Conservation (phyloP, 345 rosid species). For the Hibiscus mutabilis region DNA sequence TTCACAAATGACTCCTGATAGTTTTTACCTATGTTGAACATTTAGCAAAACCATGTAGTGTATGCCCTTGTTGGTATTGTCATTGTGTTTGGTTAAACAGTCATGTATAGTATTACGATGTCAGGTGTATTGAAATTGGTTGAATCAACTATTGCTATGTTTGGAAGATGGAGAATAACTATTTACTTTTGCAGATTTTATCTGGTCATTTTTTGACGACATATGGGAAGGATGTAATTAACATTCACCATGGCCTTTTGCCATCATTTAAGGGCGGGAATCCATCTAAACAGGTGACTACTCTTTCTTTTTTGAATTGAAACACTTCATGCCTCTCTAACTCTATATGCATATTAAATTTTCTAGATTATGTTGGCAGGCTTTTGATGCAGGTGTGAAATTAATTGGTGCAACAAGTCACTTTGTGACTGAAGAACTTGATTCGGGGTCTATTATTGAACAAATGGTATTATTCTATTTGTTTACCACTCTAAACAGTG, state of each 20-base stretch:
- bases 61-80: constrained; percentile 3
- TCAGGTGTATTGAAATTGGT: neutral
- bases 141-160: constrained; percentile 3
- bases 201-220: constrained; percentile 60
- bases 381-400: constrained; percentile 96
- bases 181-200: constrained; percentile 42
- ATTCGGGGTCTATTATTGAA: constrained; percentile 90
- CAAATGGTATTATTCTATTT: constrained; percentile 56
- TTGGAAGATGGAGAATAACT: neutral
- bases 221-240: constrained; percentile 87
- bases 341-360: constrained; percentile 20
- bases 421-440: constrained; percentile 93
- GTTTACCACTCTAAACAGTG: constrained; percentile 3
- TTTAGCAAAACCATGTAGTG: neutral
- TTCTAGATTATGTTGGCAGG: constrained; percentile 53
- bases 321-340: constrained; percentile 7
- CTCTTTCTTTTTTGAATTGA: constrained; percentile 14
- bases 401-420: constrained; percentile 94
- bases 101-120: neutral
- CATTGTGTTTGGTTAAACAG: neutral
- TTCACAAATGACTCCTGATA: neutral
- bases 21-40: neutral
- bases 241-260: constrained; percentile 97
- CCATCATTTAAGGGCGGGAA: constrained; percentile 88
- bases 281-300: constrained; percentile 75